Base-by-base conservation (phyloP, 1,284 basidiomycete species). In the Vanrija sp. region DNA sequence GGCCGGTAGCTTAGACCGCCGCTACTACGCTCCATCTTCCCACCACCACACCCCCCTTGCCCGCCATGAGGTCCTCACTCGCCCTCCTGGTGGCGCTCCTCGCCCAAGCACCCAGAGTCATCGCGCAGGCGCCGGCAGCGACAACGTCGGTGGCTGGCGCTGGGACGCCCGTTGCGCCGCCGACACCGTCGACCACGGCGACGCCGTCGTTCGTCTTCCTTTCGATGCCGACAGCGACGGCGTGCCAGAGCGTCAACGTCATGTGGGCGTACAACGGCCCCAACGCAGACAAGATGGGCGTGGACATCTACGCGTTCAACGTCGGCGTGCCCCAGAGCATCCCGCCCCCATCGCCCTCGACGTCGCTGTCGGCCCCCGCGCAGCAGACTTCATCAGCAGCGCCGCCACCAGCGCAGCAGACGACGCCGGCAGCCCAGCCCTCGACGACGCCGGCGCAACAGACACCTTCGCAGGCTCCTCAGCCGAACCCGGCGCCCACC, bases 241-340 rank as follows among this genome's bases (percentile, higher is more conserved):
- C 65, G 16, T 69, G 67, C 43, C 39, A 19, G n/a, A 25, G 38
- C 12, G 38, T 26, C 18, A 10, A 2, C 2, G 15, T 58, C n/a
- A n/a, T 23, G 19, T 58, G 52, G 52, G 7, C 16, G 1, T 18
- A 54, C 14, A 25, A 6, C 16, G 38, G 38, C 23, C 6, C 5
- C 1, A 38, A 18, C 23, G 38, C 26, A 8, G 38, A 43, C 28
- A 49, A 53, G 38, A 60, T 57, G 43, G 60, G 61, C 19, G 58
- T 73, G 50, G 61, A 63, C 38, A 38, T 73, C 15, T 64, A 62
- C 28, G 66, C 55, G 7, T 51, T 61, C 48, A 66, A 71, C 50
- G 54, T 47, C 19, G 65, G 63, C 5, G 53, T 70, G 12, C 55
- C 44, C 40, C 57, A 57, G 43, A 25, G 16, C 38, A 25, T 40